Evolutionary conservation across 306 rosid genomes (phyloP), one percentile per base, ranked within the genome.

Genomic region (Glycine soja): DNA sequence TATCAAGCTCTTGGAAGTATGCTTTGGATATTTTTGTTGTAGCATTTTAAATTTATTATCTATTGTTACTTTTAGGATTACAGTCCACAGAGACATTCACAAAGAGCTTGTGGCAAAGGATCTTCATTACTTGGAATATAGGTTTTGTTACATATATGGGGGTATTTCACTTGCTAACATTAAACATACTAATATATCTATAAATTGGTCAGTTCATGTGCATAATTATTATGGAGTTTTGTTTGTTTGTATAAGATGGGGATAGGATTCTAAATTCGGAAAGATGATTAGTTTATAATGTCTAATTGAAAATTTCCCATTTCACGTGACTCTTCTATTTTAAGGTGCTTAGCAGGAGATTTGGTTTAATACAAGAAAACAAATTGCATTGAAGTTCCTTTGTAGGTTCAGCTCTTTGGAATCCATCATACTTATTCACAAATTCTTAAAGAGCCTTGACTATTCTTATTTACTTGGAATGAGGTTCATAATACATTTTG

Each of bases 401-500:
- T 87, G 86, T 70, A 95, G 99, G 88, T 90, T 84, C 63, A 88
- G 92, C 77, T 93, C 92, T 7, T 92, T 97, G 0, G 98, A 89
- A n/a, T 95, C 93, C 80, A 84, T 95, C 48, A 72, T 93, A 59
- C 98, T 98, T 70, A 75, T 78, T 59, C 80, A 88, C 62, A 93
- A 88, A 62, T 95, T 88, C 85, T 50, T 89, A 63, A 91, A 85
- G 88, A 90, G 97, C 88, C 89, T 84, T 66, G 88, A 90, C 50
- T 88, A 72, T 83, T 83, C 91, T 70, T 90, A 87, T 79, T 89
- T 91, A 36, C 89, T 79, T 86, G 99, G 99, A 76, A 91, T 89
- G 97, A 90, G 99, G 88, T 93, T 95, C 70, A 89, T 85, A 83
- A 89, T 95, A 91, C 94, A 96, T 36, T 89, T 91, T 82, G 98